Evolutionary conservation across 345 rosid genomes (phyloP).

Genomic region (Hypericum androsaemum): DNA sequence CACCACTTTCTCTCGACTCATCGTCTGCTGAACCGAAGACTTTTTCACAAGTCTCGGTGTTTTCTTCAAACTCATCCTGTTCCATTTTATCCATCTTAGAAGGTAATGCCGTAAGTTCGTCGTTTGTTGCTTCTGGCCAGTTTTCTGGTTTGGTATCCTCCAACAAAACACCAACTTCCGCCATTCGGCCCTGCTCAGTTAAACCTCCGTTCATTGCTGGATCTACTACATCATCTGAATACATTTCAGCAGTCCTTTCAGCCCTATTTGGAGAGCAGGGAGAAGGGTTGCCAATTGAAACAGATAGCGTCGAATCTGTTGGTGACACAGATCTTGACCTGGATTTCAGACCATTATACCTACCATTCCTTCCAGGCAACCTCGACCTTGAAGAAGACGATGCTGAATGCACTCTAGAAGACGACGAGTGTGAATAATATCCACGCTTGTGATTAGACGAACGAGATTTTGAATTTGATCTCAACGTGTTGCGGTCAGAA

Average conservation of each 20-base stretch:
- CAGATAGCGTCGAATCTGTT: slow-evolving; percentile 19
- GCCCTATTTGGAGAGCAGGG: slow-evolving; percentile 22
- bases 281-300: slow-evolving; percentile 13
- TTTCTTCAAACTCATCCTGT: slow-evolving; percentile 11
- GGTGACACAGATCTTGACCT: slow-evolving; percentile 19
- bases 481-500: slow-evolving; percentile 17
- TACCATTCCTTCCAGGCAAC: neutral
- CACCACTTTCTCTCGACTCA: slow-evolving; percentile 11
- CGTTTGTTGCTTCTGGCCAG: neutral
- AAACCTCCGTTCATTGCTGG: slow-evolving; percentile 18
- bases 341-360: slow-evolving; percentile 1
- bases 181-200: slow-evolving; percentile 8
- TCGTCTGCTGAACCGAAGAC: slow-evolving; percentile 12
- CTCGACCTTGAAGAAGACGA: slow-evolving; percentile 22
- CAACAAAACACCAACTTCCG: slow-evolving; percentile 3
- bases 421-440: slow-evolving; percentile 9
- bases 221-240: slow-evolving; percentile 12
- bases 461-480: slow-evolving; percentile 16
- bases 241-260: slow-evolving; percentile 13
- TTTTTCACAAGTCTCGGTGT: slow-evolving; percentile 5
- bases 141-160: slow-evolving; percentile 17
- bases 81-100: slow-evolving; percentile 11
- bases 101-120: slow-evolving; percentile 9
- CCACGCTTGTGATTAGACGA: slow-evolving; percentile 16
- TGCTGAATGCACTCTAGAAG: slow-evolving; percentile 14